These are phyloP conservation scores for Aspergillus biplanus DNA, from an alignment of 495 filamentous ascomycete species.

Conservation along the genomic window DNA sequence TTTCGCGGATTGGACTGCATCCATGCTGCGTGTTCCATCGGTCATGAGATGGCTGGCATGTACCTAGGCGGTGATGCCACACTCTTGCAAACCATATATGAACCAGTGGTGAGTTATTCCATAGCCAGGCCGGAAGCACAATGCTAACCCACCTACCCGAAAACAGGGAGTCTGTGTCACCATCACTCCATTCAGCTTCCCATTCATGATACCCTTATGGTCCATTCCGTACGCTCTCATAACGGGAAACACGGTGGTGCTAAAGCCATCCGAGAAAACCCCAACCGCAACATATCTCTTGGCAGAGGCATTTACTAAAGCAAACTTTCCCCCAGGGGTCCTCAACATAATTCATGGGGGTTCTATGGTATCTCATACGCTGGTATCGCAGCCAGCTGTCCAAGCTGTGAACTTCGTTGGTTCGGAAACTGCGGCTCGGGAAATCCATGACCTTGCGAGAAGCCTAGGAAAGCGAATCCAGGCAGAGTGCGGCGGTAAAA, in stretches of 20 bases:
- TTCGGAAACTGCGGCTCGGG: conserved; percentile 28
- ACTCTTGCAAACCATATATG: conserved; percentile 30
- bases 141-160: background rate
- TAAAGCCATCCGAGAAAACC: conserved; percentile 32
- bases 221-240: conserved; percentile 28
- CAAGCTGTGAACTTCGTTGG: conserved; percentile 36
- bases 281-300: conserved; percentile 26
- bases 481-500: conserved; percentile 36
- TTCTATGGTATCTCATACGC: conserved; percentile 20
- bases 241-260: conserved; percentile 30
- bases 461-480: conserved; percentile 32
- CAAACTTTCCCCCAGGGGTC: conserved; percentile 32
- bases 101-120: conserved; percentile 26
- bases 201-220: conserved; percentile 33
- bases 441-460: conserved; percentile 31
- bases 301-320: conserved; percentile 27
- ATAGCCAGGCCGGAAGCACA: background rate
- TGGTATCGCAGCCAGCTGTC: conserved; percentile 30
- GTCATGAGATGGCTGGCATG: conserved; percentile 34
- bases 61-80: conserved; percentile 31
- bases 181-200: conserved; percentile 37
- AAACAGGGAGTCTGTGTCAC: conserved; percentile 32
- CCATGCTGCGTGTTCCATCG: conserved; percentile 35
- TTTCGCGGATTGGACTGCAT: conserved; percentile 33
- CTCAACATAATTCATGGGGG: conserved; percentile 37